Base-by-base conservation (phyloP, 1,284 basidiomycete genomes). In the Gymnopus androsaceus region DNA sequence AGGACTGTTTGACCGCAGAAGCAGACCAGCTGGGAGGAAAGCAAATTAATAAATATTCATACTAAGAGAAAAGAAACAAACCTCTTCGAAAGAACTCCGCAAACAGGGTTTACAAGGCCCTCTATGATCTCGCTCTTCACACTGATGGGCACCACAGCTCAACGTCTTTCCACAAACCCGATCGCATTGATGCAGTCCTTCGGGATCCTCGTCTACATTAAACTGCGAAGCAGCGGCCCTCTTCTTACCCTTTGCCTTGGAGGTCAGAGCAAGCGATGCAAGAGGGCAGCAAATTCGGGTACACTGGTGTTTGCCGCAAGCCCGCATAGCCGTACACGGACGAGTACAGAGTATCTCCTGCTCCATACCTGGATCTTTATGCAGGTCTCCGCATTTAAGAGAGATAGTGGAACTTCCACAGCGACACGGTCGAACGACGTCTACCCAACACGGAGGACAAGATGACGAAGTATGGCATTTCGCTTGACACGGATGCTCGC, bases 1-100 rank as follows among this genome's bases (percentile, higher is more conserved):
- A 78, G 67, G 4, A 79, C 69, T 1, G 79, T 81, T 12, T 70
- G 80, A 0, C 89, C 90, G 67, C 95, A 97, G 53, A 83, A 73
- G 66, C 94, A 97, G 19, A 88, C 72, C 60, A 94, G 75, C 85
- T 91, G 59, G 8, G 15, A 25, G 21, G 19, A 14, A 5, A 27
- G 25, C 66, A 7, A 59, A 56, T 42, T 56, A 51, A 19, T 12
- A 36, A 30, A 54, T 21, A 34, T 40, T 40, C 23, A 36, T 11
- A 30, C 53, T 3, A 25, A 28, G 45, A 11, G 15, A 46, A 45
- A 4, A 25, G n/a, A 12, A 23, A 70, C 78, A 42, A 59, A 88
- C 88, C 81, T 97, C 95, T 54, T 95, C 93, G 62, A 95, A 98
- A 0, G 88, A 88, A 34, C 92, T 94, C 64, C 86, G 80, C 51